phyloP scores from a whole-genome alignment of 305 asterid species.

The Solanum aculeatissimum region DNA sequence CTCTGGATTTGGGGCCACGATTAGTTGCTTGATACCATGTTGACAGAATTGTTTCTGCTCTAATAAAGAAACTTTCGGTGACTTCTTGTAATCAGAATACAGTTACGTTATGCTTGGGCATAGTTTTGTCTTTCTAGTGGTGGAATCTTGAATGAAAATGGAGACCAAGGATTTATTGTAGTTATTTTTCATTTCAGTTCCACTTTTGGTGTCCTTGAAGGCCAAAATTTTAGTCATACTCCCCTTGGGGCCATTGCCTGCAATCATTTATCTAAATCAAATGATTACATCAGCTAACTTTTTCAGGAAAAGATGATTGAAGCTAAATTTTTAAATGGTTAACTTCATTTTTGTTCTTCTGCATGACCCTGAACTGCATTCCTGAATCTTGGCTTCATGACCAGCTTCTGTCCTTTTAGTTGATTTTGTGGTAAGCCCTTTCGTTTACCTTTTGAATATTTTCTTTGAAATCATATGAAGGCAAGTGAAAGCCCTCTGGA shows the following conservation, averaged over 20 bases:
- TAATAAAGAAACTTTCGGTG: not conserved
- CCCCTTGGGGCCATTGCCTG: not conserved
- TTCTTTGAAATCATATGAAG: not conserved
- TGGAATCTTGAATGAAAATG: not conserved
- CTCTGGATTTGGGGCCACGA: not conserved
- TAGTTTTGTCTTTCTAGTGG: not conserved
- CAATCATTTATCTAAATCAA: not conserved
- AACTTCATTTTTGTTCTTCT: not conserved
- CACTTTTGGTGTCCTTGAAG: not conserved
- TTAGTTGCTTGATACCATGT: not conserved
- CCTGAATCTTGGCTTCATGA: not conserved
- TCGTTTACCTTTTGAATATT: not conserved
- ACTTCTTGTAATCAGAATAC: not conserved
- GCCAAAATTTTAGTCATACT: not conserved
- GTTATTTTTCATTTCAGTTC: not conserved
- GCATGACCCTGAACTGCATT: not conserved
- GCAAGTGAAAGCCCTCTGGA: not conserved
- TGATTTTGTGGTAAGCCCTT: not conserved
- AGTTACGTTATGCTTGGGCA: not conserved
- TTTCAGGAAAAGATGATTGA: not conserved
- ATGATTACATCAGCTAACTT: not conserved
- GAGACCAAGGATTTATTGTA: not conserved
- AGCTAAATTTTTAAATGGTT: not conserved
- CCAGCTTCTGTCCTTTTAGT: not conserved
- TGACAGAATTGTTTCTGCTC: not conserved